Evolutionary conservation across 345 rosid genomes (phyloP), one percentile per base, ranked within the genome.

Genomic region (Populus ilicifolia): DNA sequence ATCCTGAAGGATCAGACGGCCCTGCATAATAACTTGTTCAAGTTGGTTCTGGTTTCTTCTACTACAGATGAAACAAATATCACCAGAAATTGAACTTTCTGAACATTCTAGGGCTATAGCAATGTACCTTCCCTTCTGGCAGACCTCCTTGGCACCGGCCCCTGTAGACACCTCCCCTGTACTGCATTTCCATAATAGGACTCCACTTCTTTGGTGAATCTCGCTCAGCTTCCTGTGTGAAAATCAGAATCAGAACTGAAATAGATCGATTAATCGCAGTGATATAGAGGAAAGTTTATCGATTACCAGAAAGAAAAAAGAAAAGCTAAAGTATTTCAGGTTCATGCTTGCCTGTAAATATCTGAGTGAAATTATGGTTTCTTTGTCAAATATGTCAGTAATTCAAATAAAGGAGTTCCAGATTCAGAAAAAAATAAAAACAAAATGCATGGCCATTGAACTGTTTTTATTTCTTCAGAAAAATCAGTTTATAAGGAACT

Each of bases 91-190:
- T 11, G 23, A 39, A 76, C 70, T 82, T 63, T 77, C 35, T 17
- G 11, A 67, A 35, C 20, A 67, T 11, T 59, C 10, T 54, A 69
- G 61, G 27, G 41, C 64, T 46, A 75, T 6, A 43, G 29, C 5
- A 66, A 12, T 62, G 44, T 86, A 96, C 99, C 97, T 96, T 96
- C 84, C 98, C 99, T 86, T 96, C 98, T 46, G 99, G 99, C 83
- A 96, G 98, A 80, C 99, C 99, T 67, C 98, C 98, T 84, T 90
- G 99, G 85, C 96, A 93, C 64, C 94, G 80, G 33, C 97, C 99
- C 82, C 72, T 85, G 83, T 90, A 96, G 48, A 87, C 54, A 67
- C 98, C 98, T 80, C 98, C 98, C 85, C 96, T 93, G 85, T 93
- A 96, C 81, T 87, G 90, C 91, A 96, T 92, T 89, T 96, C 93